phyloP scores from a whole-genome alignment of 2,329 filamentous ascomycete genomes.

The Hymenoscyphus albidus region DNA sequence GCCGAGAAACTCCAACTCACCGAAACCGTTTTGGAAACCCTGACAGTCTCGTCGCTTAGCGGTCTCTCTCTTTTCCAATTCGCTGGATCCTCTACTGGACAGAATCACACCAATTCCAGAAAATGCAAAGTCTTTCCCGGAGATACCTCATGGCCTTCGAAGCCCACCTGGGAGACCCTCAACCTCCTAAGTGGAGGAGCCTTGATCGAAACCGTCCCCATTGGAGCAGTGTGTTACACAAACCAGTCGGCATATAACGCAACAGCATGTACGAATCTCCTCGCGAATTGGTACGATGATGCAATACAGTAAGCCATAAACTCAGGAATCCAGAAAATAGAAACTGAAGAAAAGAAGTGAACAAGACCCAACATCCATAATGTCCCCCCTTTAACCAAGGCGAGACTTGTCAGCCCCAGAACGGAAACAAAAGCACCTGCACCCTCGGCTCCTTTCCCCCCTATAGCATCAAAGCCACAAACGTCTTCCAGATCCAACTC shows the following conservation, averaged over 20 bases:
- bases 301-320: slow-evolving; percentile 35
- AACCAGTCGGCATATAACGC: slow-evolving; percentile 3
- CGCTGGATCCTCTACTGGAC: neutral
- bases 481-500: slow-evolving; percentile 43
- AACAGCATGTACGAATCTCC: slow-evolving; percentile 17
- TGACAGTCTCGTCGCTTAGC: neutral
- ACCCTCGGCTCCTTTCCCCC: slow-evolving; percentile 27
- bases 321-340: neutral
- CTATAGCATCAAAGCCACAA: slow-evolving; percentile 36
- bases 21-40: neutral
- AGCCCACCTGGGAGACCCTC: slow-evolving; percentile 43
- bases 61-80: slow-evolving; percentile 1
- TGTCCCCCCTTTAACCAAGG: slow-evolving; percentile 44
- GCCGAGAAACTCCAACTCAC: slow-evolving; percentile 6
- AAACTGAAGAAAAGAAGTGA: slow-evolving; percentile 25
- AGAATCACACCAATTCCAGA: neutral
- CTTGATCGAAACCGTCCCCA: slow-evolving; percentile 43
- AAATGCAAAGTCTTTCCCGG: slow-evolving; percentile 28
- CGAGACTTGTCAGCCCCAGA: slow-evolving; percentile 36
- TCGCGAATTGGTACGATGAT: slow-evolving; percentile 33
- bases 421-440: slow-evolving; percentile 35
- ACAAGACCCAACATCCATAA: slow-evolving; percentile 42
- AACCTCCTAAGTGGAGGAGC: slow-evolving; percentile 42
- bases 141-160: slow-evolving; percentile 44
- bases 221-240: slow-evolving; percentile 43